Evolutionary conservation across 306 rosid species (phyloP), one percentile per base, ranked within the genome.

Genomic region (cucumber (Cucumis sativus)): DNA sequence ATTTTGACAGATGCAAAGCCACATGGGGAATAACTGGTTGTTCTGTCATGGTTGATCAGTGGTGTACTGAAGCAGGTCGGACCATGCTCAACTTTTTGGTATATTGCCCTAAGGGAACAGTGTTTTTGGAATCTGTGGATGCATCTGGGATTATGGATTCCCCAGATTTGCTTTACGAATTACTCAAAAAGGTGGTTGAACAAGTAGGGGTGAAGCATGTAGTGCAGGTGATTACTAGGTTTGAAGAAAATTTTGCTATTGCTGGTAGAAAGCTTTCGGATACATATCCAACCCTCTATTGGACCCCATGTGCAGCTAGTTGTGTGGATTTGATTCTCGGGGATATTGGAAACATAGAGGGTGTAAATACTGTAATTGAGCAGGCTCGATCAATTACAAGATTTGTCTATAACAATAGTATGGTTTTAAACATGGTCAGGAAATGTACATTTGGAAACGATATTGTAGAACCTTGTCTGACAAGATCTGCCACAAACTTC

Each of bases 21-120:
- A 80, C 88, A 20, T 90, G 97, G 96, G 88, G 84, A 65, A 90
- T 82, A 78, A 88, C 96, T 14, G 93, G 96, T 72, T 91, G 92
- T 84, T 90, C 98, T 66, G 79, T 94, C 80, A 84, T 94, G 86
- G 97, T 90, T 21, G 97, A 94, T 55, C 92, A 89, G 78, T 83
- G 87, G 89, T 81, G 81, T 74, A 79, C 85, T 1, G 90, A 91
- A 78, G 60, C 88, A 0, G 89, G 91, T 47, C 85, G 87, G 72
- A 41, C 77, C 62, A 82, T 84, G 79, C 78, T 87, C 28, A 76
- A 78, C 25, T 86, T 90, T 82, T 78, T 86, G 80, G 92, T 84
- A 17, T 86, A 85, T 77, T 90, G 89, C 84, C 90, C 97, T 9
- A 92, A 90, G 84, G 97, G 93, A 68, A 74, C 71, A 4, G 88